Evolutionary conservation across 2,329 filamentous ascomycete genomes (phyloP).

Genomic region (Microthyrium microscopicum): DNA sequence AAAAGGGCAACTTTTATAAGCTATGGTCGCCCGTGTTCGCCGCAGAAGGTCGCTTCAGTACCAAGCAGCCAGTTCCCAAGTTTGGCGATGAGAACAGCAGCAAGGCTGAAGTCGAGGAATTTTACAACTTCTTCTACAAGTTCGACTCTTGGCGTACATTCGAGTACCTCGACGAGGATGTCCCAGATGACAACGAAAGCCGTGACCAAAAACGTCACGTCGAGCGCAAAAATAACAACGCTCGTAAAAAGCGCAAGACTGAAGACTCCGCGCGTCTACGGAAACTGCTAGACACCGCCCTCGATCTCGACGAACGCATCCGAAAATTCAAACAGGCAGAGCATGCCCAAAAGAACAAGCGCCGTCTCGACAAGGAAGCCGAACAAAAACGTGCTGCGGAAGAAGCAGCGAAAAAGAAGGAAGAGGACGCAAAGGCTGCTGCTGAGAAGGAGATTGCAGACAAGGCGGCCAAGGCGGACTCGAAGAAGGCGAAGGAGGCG

Average conservation of each 20-base stretch:
- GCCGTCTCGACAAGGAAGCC: conserved; percentile 75
- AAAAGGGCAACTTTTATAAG: conserved; percentile 88
- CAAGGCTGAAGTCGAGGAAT: conserved; percentile 79
- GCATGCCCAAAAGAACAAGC: conserved; percentile 92
- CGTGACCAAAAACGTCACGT: conserved; percentile 97
- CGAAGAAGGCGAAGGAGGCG: conserved; percentile 95
- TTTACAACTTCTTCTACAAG: conserved; percentile 99
- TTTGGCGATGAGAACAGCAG: conserved; percentile 72
- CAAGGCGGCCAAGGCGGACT: conserved; percentile 65
- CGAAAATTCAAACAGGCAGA: conserved; percentile 91
- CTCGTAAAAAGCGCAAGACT: conserved; percentile 98
- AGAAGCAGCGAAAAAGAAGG: conserved; percentile 68
- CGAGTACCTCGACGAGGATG: conserved; percentile 97
- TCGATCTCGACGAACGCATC: conserved; percentile 81
- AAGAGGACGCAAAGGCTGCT: conserved; percentile 61
- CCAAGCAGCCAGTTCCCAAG: conserved; percentile 69
- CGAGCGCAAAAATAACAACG: conserved; percentile 95
- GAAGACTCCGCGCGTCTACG: conserved; percentile 88
- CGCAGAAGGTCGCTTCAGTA: conserved; percentile 83
- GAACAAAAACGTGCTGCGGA: conserved; percentile 77
- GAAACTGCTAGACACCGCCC: conserved; percentile 73
- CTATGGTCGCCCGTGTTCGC: conserved; percentile 84
- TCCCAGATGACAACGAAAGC: conserved; percentile 96
- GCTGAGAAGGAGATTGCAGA: conserved; percentile 76
- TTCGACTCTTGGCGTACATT: conserved; percentile 97